A percentile compares a stretch with the other conserved stretches of the same genome.
These are phyloP conservation scores for Acacia concinna DNA, from an alignment of 331 rosid species.

Conservation along the genomic window DNA sequence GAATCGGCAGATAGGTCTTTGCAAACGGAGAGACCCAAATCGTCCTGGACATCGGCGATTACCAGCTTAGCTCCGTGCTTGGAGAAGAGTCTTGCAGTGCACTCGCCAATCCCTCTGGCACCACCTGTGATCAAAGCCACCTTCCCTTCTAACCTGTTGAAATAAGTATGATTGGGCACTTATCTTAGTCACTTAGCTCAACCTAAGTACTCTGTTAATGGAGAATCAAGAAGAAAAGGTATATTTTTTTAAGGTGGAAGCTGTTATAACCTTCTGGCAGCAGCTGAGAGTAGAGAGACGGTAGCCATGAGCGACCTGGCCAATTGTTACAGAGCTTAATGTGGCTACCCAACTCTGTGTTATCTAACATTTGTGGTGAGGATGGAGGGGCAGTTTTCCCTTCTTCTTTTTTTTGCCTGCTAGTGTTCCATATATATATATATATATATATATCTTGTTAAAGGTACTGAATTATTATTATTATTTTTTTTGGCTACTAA, in stretches of 20 bases:
- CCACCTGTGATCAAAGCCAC: slow-evolving; percentile 62
- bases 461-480: no score
- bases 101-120: slow-evolving; percentile 58
- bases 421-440: no score
- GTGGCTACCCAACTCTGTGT: no score
- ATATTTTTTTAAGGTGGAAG: neutral
- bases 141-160: slow-evolving; percentile 46
- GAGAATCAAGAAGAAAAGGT: neutral
- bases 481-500: no score
- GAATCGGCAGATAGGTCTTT: neutral
- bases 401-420: no score
- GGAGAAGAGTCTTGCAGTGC: slow-evolving; percentile 40
- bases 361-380: neutral
- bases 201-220: neutral
- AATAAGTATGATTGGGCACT: neutral
- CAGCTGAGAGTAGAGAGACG: neutral
- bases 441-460: no score
- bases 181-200: neutral
- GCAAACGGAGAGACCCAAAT: neutral
- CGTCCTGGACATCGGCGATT: neutral
- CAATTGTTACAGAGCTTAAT: neutral
- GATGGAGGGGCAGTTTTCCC: no score
- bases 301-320: neutral
- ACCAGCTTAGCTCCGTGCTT: neutral
- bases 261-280: neutral